Conservation (phyloP, 2,329 filamentous ascomycete genomes). For the Penicillium hordei region DNA sequence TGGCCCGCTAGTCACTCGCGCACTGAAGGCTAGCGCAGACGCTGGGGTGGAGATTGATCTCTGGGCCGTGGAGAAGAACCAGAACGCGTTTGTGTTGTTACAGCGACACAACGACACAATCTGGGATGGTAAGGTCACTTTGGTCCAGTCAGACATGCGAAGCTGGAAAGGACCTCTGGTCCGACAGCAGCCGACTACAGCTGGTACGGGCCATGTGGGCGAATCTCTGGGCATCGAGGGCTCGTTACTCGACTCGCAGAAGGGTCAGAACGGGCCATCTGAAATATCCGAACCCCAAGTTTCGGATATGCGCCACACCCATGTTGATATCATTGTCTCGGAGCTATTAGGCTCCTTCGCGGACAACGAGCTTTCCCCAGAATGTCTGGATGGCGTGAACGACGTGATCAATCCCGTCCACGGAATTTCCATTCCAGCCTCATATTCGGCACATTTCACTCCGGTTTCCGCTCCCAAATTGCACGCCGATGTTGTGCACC, state of each 20-base stretch:
- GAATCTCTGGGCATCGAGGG: slow-evolving; percentile 37
- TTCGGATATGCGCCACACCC: slow-evolving; percentile 28
- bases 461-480: slow-evolving; percentile 86
- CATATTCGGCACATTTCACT: slow-evolving; percentile 91
- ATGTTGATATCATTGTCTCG: slow-evolving; percentile 85
- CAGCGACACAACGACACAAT: slow-evolving; percentile 77
- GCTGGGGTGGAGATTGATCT: slow-evolving; percentile 78
- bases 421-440: slow-evolving; percentile 90
- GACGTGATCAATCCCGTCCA: slow-evolving; percentile 76
- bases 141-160: slow-evolving; percentile 97
- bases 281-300: slow-evolving; percentile 48
- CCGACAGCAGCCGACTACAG: slow-evolving; percentile 23
- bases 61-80: slow-evolving; percentile 97
- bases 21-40: slow-evolving; percentile 72
- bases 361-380: slow-evolving; percentile 94
- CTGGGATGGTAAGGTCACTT: slow-evolving; percentile 79
- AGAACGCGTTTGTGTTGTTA: slow-evolving; percentile 91
- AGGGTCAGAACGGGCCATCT: slow-evolving; percentile 32
- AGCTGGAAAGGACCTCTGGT: slow-evolving; percentile 79
- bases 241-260: slow-evolving; percentile 24
- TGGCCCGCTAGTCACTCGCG: slow-evolving; percentile 85
- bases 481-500: slow-evolving; percentile 72
- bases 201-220: slow-evolving; percentile 29
- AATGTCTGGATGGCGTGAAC: slow-evolving; percentile 94
- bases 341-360: slow-evolving; percentile 91